These are phyloP conservation scores for Macrolepiota fuliginosa DNA, from an alignment of 768 basidiomycete species.

Conservation along the genomic window DNA sequence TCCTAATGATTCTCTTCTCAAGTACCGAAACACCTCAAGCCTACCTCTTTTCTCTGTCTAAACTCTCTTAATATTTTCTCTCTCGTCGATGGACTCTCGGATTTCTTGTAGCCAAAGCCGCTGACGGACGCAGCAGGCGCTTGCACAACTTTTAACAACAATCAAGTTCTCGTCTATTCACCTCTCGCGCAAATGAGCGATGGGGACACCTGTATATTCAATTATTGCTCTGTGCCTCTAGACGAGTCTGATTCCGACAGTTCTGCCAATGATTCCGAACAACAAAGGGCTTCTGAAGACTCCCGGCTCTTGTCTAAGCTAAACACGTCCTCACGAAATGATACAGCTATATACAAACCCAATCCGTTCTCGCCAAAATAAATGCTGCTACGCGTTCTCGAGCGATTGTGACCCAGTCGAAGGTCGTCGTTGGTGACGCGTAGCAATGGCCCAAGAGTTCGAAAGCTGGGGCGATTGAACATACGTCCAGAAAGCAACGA, in stretches of 20 bases:
- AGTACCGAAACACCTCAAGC: no score
- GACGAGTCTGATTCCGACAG: not conserved
- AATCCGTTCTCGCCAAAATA: constrained; percentile 80
- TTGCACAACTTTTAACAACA: no score
- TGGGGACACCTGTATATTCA: constrained; percentile 5
- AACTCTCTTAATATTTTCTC: no score
- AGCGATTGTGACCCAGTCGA: not conserved
- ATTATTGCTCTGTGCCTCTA: not conserved
- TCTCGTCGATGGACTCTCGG: no score
- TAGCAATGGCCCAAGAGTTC: not conserved
- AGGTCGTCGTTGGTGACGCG: not conserved
- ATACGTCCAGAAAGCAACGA: not conserved
- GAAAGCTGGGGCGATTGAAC: not conserved
- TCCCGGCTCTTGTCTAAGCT: constrained; percentile 25
- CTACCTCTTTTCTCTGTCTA: no score
- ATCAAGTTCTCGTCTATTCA: no score
- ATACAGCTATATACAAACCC: constrained; percentile 62
- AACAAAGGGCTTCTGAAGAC: not conserved
- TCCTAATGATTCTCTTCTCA: no score
- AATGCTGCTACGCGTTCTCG: constrained; percentile 58
- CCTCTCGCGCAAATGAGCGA: no score
- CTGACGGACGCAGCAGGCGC: no score
- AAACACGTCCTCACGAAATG: constrained; percentile 59
- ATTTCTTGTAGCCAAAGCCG: no score
- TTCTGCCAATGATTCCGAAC: not conserved